Conservation (phyloP, 169 alveolate genomes). For the Plasmodium gonderi region DNA sequence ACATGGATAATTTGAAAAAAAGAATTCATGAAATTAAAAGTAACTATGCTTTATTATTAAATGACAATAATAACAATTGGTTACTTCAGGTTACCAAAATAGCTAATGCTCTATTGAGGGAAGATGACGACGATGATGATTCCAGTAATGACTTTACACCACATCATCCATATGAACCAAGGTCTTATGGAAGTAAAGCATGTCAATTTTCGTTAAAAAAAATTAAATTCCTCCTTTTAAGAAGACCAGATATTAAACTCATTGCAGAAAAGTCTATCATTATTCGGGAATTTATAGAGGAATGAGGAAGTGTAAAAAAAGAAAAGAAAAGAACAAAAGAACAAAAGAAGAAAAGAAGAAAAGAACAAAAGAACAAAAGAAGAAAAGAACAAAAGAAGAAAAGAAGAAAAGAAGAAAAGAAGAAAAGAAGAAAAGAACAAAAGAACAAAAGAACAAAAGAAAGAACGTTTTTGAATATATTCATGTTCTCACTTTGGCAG, state of each 20-base stretch:
- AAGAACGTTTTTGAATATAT: too few species aligned
- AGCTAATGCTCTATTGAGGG: constrained; percentile 28
- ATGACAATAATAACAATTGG: constrained; percentile 53
- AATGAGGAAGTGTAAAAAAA: neutral
- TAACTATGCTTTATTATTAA: constrained; percentile 6
- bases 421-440: too few species aligned
- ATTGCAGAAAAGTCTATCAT: constrained; percentile 42
- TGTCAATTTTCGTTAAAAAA: constrained; percentile 14
- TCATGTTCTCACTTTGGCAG: too few species aligned
- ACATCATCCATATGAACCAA: neutral
- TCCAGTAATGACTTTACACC: constrained; percentile 30
- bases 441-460: too few species aligned
- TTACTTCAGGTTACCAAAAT: constrained; percentile 42
- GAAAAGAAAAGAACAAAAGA: too few species aligned
- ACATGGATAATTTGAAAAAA: constrained; percentile 34
- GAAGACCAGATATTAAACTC: constrained; percentile 39
- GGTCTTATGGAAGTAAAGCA: constrained; percentile 5
- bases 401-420: too few species aligned
- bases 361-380: too few species aligned
- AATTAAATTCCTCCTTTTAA: constrained; percentile 23
- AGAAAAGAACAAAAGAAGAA: too few species aligned
- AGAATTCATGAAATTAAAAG: constrained; percentile 46
- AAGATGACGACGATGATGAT: constrained; percentile 31
- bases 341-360: neutral
- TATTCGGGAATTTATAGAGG: constrained; percentile 43